Evolutionary conservation across 2,329 filamentous ascomycete species (phyloP), one percentile per base, ranked within the genome.

Genomic region (Fusarium papillatum): DNA sequence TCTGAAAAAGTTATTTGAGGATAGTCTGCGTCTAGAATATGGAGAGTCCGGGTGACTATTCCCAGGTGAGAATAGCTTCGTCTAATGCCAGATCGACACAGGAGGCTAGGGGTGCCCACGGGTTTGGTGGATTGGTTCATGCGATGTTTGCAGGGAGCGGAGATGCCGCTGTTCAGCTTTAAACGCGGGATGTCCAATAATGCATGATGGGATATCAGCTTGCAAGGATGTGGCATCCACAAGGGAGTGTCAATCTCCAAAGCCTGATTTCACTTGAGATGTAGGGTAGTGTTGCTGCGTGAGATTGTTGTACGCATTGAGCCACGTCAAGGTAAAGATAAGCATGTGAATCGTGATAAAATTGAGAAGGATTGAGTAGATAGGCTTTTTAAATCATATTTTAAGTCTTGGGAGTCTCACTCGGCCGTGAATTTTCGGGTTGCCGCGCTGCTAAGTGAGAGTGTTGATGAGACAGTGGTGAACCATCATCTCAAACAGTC

Each of bases 1-100:
- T 0, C 69, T 80, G n/a, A 71, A 80, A 26, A 62, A 38, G 16
- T 41, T 80, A 10, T 81, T 81, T 22, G 70, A 76, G 48, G 46
- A 73, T 29, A 60, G 41, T 8, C 36, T 66, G 57, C 16, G 57
- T 60, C 36, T 60, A 26, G 31, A 60, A 38, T 57, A n/a, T 57
- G 36, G 31, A 60, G 14, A 19, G 34, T 46, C 29, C 39, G 39
- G 19, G 60, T 29, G 24, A 17, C 59, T 31, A 41, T 43, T 41
- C 59, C 59, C 5, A 29, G 11, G 38, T 22, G 13, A 62, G 59
- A 6, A 62, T 62, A 62, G 59, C 24, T 26, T 43, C n/a, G 7
- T 9, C 48, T 31, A 14, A 34, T 55, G 50, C 26, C 50, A 57
- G 50, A 57, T 57, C 50, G 50, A 57, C 29, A 29, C 50, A 36